phyloP scores from a whole-genome alignment of 257 asterid species.

The Ocimum tenuiflorum region DNA sequence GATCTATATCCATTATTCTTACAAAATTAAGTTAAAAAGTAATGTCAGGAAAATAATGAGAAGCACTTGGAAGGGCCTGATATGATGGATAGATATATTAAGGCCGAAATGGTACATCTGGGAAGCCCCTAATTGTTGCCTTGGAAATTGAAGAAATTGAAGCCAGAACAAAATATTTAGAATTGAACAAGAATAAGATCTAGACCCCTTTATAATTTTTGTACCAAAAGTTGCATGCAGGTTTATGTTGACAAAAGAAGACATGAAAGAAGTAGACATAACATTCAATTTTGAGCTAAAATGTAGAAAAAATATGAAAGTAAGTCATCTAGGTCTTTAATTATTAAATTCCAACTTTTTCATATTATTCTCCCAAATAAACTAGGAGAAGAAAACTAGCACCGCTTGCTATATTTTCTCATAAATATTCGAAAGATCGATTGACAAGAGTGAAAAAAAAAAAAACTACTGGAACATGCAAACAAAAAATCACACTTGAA shows the following conservation, averaged over 20 bases:
- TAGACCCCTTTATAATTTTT: background rate
- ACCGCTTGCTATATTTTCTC: background rate
- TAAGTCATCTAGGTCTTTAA: no score
- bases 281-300: background rate
- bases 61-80: background rate
- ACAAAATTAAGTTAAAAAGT: background rate
- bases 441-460: background rate
- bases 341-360: no score
- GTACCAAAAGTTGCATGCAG: background rate
- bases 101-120: background rate
- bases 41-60: background rate
- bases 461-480: conserved; percentile 3
- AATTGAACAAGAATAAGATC: background rate
- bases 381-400: background rate
- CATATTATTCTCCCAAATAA: background rate
- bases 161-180: no score
- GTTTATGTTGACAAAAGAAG: background rate
- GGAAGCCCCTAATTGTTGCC: background rate
- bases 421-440: background rate
- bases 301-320: no score
- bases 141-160: background rate
- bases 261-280: background rate
- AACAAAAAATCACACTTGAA: background rate
- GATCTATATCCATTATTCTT: background rate
- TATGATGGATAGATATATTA: background rate